A percentile compares a stretch with the other conserved stretches of the same genome.
phyloP scores from a whole-genome alignment of 2,329 filamentous ascomycete genomes.

The Incumbomyces lentus region DNA sequence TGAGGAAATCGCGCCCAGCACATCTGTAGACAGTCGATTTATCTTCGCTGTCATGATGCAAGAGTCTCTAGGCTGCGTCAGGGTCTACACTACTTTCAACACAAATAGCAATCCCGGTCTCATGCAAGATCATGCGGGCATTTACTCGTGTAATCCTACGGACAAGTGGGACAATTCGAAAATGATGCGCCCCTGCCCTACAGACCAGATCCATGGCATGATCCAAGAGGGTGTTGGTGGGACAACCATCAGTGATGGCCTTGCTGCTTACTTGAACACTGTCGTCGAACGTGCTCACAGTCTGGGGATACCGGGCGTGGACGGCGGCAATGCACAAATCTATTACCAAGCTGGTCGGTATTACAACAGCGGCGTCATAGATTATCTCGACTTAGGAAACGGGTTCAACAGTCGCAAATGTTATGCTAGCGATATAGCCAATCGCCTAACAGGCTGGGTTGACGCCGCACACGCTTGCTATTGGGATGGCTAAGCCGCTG shows the following conservation, averaged over 20 bases:
- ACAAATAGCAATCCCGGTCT: conserved; percentile 35
- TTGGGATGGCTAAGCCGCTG: background rate
- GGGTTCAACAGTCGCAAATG: conserved; percentile 10
- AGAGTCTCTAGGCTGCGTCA: conserved; percentile 37
- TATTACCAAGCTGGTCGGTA: conserved; percentile 13
- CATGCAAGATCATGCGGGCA: conserved; percentile 31
- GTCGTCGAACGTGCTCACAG: background rate
- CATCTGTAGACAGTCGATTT: conserved; percentile 31
- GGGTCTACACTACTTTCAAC: conserved; percentile 32
- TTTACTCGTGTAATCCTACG: conserved; percentile 28
- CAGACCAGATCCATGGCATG: conserved; percentile 15
- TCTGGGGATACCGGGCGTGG: background rate
- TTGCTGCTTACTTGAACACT: conserved; percentile 8
- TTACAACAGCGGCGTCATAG: conserved; percentile 17
- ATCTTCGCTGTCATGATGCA: conserved; percentile 38
- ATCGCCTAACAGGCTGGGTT: conserved; percentile 15
- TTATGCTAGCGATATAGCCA: conserved; percentile 16
- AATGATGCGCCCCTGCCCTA: conserved; percentile 10
- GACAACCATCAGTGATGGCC: conserved; percentile 11
- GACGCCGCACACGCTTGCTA: background rate
- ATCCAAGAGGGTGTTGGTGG: conserved; percentile 15
- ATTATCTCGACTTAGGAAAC: conserved; percentile 10
- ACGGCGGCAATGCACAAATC: conserved; percentile 6
- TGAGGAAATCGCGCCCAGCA: conserved; percentile 22
- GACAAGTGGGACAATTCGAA: conserved; percentile 1